Evolutionary conservation across 2,329 filamentous ascomycete genomes (phyloP).

Genomic region (Fusarium floridanum): DNA sequence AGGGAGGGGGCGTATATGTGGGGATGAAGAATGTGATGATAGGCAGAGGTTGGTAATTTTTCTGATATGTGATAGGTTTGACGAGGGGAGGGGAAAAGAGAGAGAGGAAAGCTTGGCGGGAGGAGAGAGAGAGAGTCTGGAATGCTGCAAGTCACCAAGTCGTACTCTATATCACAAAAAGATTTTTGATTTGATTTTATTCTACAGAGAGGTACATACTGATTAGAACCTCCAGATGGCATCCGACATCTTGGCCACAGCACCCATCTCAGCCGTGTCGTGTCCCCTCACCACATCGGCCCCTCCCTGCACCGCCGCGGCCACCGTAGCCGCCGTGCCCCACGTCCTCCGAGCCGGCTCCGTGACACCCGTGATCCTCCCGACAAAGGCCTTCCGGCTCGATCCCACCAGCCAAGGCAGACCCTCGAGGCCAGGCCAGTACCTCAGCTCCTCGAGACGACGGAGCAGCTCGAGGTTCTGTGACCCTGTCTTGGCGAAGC

Average conservation of each 20-base stretch:
- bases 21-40: neutral
- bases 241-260: constrained; percentile 89
- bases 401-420: constrained; percentile 91
- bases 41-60: neutral
- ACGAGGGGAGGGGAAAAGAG: neutral
- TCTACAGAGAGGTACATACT: neutral
- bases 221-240: constrained; percentile 78
- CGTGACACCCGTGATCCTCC: constrained; percentile 80
- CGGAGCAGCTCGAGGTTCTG: constrained; percentile 88
- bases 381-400: constrained; percentile 92
- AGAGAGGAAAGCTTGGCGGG: neutral
- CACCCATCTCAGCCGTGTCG: constrained; percentile 87
- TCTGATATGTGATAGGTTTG: constrained; percentile 33
- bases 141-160: constrained; percentile 4
- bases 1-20: neutral
- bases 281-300: constrained; percentile 95
- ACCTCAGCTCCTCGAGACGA: constrained; percentile 72
- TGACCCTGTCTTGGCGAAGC: constrained; percentile 86
- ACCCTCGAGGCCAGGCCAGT: constrained; percentile 73
- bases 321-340: constrained; percentile 91
- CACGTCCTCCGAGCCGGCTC: constrained; percentile 78
- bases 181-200: neutral
- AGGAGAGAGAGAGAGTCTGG: neutral
- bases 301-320: constrained; percentile 86
- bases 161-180: neutral